Conservation (phyloP, 164 flowering plant genomes). For the Sedum album region DNA sequence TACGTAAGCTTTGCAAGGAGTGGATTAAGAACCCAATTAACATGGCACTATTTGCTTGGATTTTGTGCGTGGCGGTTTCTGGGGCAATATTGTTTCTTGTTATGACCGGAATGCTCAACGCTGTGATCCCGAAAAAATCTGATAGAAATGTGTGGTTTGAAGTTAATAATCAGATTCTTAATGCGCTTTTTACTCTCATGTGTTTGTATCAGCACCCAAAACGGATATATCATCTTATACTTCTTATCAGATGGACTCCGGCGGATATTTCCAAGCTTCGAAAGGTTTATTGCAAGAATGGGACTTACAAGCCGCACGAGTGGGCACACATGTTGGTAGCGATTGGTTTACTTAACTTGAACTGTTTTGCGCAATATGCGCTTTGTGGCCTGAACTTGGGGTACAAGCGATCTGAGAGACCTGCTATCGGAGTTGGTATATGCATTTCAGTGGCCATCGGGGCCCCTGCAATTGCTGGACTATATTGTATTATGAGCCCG, state of each 20-base stretch:
- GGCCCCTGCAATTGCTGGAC: conserved; percentile 76
- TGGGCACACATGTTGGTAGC: conserved; percentile 95
- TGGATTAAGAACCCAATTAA: conserved; percentile 15
- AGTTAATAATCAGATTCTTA: conserved; percentile 88
- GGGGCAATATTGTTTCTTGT: conserved; percentile 14
- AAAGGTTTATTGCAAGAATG: conserved; percentile 77
- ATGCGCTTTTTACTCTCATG: conserved; percentile 91
- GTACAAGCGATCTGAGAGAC: conserved; percentile 67
- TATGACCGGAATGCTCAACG: conserved; percentile 70
- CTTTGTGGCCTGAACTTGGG: conserved; percentile 76
- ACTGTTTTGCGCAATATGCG: conserved; percentile 88
- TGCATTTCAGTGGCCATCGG: conserved; percentile 62
- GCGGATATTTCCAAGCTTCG: conserved; percentile 58
- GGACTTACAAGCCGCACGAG: conserved; percentile 85
- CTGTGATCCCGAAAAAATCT: conserved; percentile 46
- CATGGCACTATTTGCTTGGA: conserved; percentile 14
- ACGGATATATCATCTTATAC: conserved; percentile 64
- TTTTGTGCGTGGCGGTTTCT: conserved; percentile 9
- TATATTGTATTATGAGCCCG: conserved; percentile 66
- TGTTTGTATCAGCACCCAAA: conserved; percentile 87
- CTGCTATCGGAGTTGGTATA: conserved; percentile 69
- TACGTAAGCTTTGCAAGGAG: conserved; percentile 10
- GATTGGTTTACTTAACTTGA: conserved; percentile 53
- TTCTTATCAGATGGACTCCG: conserved; percentile 63
- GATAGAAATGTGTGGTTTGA: conserved; percentile 76